Evolutionary conservation across 805 yeast genomes (phyloP).

Genomic region (Candida arabinofermentans): DNA sequence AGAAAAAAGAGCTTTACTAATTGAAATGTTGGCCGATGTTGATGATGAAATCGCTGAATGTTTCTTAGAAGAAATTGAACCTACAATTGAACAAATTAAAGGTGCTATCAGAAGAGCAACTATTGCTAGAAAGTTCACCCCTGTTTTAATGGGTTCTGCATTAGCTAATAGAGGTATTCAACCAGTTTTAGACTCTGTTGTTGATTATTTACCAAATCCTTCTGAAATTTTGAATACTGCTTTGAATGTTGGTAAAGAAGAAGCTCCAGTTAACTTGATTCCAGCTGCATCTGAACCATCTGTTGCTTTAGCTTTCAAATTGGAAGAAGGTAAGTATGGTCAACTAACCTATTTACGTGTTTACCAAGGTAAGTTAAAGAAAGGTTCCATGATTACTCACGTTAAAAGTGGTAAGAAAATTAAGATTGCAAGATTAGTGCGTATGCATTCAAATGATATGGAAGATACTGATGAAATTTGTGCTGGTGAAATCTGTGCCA

Average conservation of each 20-base stretch:
- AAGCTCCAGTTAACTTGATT: conserved; percentile 64
- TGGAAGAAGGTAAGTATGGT: conserved; percentile 97
- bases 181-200: conserved; percentile 92
- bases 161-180: conserved; percentile 95
- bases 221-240: conserved; percentile 90
- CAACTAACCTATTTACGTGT: conserved; percentile 96
- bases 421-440: conserved; percentile 87
- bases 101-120: conserved; percentile 92
- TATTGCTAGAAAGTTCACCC: conserved; percentile 92
- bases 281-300: conserved; percentile 78
- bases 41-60: conserved; percentile 97
- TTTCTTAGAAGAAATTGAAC: conserved; percentile 85
- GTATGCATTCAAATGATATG: conserved; percentile 99
- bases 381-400: conserved; percentile 85
- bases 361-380: conserved; percentile 91
- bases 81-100: conserved; percentile 78
- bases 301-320: conserved; percentile 96
- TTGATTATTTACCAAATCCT: conserved; percentile 94
- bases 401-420: conserved; percentile 90
- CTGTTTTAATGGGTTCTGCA: conserved; percentile 99
- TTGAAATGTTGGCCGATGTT: conserved; percentile 95
- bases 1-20: conserved; percentile 79
- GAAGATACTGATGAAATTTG: conserved; percentile 95
- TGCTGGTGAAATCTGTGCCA: conserved; percentile 99
- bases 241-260: conserved; percentile 64